Evolutionary conservation across 257 asterid genomes (phyloP).

Genomic region (Rhazya stricta): DNA sequence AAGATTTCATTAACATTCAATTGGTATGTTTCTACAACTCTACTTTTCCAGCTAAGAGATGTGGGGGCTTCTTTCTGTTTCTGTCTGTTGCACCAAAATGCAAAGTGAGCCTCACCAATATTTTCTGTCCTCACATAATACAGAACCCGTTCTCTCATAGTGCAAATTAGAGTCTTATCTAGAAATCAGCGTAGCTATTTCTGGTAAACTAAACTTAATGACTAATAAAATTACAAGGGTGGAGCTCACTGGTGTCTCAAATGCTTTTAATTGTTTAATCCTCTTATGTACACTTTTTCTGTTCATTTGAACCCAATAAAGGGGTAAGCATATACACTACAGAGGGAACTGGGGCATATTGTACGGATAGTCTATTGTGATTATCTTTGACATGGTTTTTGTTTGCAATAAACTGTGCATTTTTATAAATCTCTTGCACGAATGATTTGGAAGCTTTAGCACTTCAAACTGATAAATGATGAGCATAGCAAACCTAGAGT

Average conservation of each 20-base stretch:
- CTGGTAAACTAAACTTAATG: background rate
- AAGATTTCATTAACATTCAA: conserved; percentile 96
- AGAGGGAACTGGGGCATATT: background rate
- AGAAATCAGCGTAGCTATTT: background rate
- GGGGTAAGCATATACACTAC: background rate
- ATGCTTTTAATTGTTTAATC: background rate
- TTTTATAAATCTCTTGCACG: background rate
- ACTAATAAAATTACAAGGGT: background rate
- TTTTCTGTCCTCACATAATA: background rate
- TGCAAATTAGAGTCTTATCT: background rate
- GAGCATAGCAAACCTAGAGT: background rate
- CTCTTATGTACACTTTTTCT: background rate
- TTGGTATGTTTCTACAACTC: conserved; percentile 81
- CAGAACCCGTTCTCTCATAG: background rate
- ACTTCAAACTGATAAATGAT: background rate
- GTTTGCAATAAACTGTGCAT: background rate
- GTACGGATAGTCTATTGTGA: background rate
- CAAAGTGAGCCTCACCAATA: background rate
- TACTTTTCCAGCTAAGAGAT: background rate
- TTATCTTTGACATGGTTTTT: background rate
- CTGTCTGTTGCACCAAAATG: background rate
- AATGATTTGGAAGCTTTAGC: background rate
- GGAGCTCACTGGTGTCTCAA: background rate
- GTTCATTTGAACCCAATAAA: background rate
- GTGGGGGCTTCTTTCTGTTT: background rate